Evolutionary conservation across 2,329 filamentous ascomycete genomes (phyloP).

Genomic region (Alternaria sp.): DNA sequence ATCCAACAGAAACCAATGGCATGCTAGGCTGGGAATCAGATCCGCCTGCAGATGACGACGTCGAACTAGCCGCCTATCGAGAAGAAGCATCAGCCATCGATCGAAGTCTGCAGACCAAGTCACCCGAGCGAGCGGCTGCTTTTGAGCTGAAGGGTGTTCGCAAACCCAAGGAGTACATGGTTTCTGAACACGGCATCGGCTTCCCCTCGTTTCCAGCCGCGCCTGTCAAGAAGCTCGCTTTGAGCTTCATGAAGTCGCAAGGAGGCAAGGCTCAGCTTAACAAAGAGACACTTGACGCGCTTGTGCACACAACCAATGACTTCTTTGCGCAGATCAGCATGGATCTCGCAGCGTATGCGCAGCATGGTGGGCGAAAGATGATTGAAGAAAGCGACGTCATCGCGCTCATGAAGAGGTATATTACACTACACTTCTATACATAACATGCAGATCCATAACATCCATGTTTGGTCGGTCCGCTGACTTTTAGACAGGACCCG

Average conservation of each 20-base stretch:
- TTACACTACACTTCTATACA: conserved; percentile 37
- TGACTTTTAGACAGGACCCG: conserved; percentile 53
- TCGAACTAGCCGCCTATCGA: conserved; percentile 44
- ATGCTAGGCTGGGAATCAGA: conserved; percentile 46
- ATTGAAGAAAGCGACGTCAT: conserved; percentile 87
- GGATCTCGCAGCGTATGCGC: conserved; percentile 79
- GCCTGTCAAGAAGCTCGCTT: conserved; percentile 76
- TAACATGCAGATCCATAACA: conserved; percentile 17
- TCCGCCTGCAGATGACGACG: conserved; percentile 32
- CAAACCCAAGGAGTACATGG: conserved; percentile 60
- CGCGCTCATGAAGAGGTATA: conserved; percentile 82
- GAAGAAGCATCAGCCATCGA: conserved; percentile 47
- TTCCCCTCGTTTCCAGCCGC: conserved; percentile 77
- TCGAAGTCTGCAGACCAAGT: conserved; percentile 42
- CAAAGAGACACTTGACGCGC: conserved; percentile 75
- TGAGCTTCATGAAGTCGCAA: conserved; percentile 73
- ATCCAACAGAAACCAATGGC: conserved; percentile 24
- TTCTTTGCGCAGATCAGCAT: conserved; percentile 89
- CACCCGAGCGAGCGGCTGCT: conserved; percentile 28
- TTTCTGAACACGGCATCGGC: conserved; percentile 75
- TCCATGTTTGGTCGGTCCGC: conserved; percentile 1
- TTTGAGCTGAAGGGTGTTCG: conserved; percentile 34
- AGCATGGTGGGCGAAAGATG: conserved; percentile 81
- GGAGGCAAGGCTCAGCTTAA: conserved; percentile 74
- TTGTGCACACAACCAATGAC: conserved; percentile 85